phyloP scores from a whole-genome alignment of 2,329 filamentous ascomycete species.

The Scopulariopsis brevicaulis region DNA sequence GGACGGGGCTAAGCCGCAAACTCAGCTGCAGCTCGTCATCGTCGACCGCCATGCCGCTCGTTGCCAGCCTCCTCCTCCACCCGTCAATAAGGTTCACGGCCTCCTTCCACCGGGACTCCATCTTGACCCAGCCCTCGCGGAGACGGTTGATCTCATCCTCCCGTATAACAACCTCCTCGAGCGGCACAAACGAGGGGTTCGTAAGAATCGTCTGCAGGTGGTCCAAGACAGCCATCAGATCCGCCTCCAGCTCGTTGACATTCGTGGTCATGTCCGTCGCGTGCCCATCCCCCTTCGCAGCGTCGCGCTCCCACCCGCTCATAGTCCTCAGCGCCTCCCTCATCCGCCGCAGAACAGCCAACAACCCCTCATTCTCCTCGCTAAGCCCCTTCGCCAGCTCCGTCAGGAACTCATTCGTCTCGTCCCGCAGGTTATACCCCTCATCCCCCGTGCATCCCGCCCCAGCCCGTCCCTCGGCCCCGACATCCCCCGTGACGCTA shows the following conservation, averaged over 20 bases:
- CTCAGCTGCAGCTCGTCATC: slow-evolving; percentile 58
- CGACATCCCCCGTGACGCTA: slow-evolving; percentile 40
- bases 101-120: slow-evolving; percentile 85
- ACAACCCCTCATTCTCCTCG: slow-evolving; percentile 81
- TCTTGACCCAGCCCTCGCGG: slow-evolving; percentile 80
- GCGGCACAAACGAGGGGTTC: slow-evolving; percentile 90
- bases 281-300: slow-evolving; percentile 16
- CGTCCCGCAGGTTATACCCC: slow-evolving; percentile 63
- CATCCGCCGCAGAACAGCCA: slow-evolving; percentile 60
- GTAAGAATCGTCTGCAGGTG: slow-evolving; percentile 78
- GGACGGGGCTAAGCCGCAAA: slow-evolving; percentile 49
- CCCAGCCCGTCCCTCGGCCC: slow-evolving; percentile 28
- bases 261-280: slow-evolving; percentile 22
- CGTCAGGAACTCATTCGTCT: slow-evolving; percentile 86
- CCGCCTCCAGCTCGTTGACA: slow-evolving; percentile 56
- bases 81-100: slow-evolving; percentile 83
- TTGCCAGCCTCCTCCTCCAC: slow-evolving; percentile 75
- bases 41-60: slow-evolving; percentile 58
- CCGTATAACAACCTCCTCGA: slow-evolving; percentile 87
- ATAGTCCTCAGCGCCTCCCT: slow-evolving; percentile 61
- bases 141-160: slow-evolving; percentile 83
- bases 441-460: slow-evolving; percentile 15
- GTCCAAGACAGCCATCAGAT: slow-evolving; percentile 67
- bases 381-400: slow-evolving; percentile 72
- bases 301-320: slow-evolving; percentile 38